Percentiles rank a stretch among this genome's conserved stretches.
phyloP scores from a whole-genome alignment of 139 green algal species.

The Parachlorella kessleri region DNA sequence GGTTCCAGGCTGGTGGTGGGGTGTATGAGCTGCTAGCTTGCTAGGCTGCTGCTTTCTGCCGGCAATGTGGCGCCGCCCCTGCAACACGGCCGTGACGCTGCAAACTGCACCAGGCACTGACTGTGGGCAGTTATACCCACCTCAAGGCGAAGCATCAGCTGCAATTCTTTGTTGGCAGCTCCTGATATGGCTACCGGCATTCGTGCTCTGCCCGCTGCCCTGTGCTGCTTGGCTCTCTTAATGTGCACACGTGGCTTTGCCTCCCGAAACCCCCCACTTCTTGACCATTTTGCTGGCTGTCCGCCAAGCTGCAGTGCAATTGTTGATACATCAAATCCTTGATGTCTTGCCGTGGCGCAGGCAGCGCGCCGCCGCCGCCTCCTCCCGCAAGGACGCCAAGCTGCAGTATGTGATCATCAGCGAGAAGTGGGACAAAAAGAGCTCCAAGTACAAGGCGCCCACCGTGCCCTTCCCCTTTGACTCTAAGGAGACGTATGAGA shows the following conservation, averaged over 20 bases:
- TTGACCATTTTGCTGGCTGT: no score
- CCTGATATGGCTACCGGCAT: no score
- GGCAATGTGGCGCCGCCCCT: no score
- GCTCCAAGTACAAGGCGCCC: slow-evolving; percentile 64
- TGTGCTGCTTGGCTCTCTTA: no score
- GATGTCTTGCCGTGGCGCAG: slow-evolving; percentile 15
- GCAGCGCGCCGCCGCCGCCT: slow-evolving; percentile 55
- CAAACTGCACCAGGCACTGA: no score
- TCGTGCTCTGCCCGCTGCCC: no score
- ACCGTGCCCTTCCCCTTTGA: slow-evolving; percentile 82
- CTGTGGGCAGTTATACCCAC: no score
- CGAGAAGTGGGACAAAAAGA: slow-evolving; percentile 88
- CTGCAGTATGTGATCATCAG: slow-evolving; percentile 84
- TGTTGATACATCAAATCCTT: background rate
- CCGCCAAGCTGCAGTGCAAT: background rate
- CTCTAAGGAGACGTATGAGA: slow-evolving; percentile 66
- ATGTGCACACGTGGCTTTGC: background rate
- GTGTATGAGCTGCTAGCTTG: background rate
- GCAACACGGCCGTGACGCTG: no score
- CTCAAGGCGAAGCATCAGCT: no score
- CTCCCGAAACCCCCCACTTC: background rate
- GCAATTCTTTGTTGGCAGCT: no score
- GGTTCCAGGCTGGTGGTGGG: no score
- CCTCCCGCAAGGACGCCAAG: slow-evolving; percentile 74
- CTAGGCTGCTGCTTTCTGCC: background rate